phyloP scores from a whole-genome alignment of 352 stramenopile genomes.

The Globisporangium alternatum region DNA sequence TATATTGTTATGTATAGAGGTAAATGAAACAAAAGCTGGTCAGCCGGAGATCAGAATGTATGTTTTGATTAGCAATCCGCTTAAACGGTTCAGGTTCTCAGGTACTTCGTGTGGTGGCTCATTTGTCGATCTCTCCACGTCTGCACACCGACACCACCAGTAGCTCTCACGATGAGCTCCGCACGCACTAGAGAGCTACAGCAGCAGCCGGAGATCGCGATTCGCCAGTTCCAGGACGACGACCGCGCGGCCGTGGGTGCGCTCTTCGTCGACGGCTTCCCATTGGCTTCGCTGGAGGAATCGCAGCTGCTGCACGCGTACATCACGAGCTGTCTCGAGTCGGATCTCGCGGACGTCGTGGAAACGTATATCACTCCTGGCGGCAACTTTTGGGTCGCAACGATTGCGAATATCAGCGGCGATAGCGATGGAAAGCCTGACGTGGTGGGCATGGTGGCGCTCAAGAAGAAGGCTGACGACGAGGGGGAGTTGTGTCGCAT shows the following conservation, averaged over 20 bases:
- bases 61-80: background rate
- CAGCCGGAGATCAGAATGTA: background rate
- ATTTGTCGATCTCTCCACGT: background rate
- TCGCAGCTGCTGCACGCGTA: background rate
- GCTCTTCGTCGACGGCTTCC: constrained; percentile 19
- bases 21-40: background rate
- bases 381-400: constrained; percentile 44
- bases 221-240: constrained; percentile 14
- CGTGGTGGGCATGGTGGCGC: constrained; percentile 38
- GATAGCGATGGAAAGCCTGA: constrained; percentile 3
- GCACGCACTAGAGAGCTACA: background rate
- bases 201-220: background rate
- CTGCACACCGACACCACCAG: background rate
- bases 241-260: constrained; percentile 7
- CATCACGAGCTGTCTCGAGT: constrained; percentile 13
- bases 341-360: constrained; percentile 9
- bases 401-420: background rate
- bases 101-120: background rate
- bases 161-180: background rate
- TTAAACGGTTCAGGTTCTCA: background rate
- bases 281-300: background rate
- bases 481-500: constrained; percentile 45
- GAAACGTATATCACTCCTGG: constrained; percentile 17
- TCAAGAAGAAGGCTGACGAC: constrained; percentile 29
- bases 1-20: too few relatives aligned